Evolutionary conservation across 129 eudicot species (phyloP), one percentile per base, ranked within the genome.

Genomic region (Lactuca saligna): DNA sequence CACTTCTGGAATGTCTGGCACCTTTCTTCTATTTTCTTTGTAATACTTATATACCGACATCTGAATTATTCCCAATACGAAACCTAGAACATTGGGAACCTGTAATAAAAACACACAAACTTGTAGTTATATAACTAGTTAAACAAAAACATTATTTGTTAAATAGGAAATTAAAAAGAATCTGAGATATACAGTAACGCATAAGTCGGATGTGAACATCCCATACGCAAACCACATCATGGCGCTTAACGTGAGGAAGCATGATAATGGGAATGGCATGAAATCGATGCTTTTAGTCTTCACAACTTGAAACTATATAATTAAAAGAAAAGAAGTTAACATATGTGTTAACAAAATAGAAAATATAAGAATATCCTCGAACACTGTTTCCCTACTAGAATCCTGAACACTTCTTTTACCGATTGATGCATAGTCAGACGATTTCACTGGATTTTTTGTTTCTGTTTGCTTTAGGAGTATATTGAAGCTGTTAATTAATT

Each of bases 261-360:
- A 83, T n/a, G 98, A 89, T 75, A 93, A 62, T 2, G 84, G 33
- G 55, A 93, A 80, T 25, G 97, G 95, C 98, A 93, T 86, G 92
- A 82, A 93, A 53, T 87, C 88, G 3, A 84, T 83, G 33, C 92
- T 87, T 48, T 73, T 78, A 0, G 98, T 86, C 69, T 86, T 80
- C 8, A 87, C 80, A 15, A 89, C 98, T 68, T 81, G 77, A 41
- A 80, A 77, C 98, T 93, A 81, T 57, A 31, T 29, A 15, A 60
- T 58, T 17, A 58, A 35, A 13, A 32, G 8, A 15, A 42, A 71
- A 38, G 29, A 25, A 80, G 10, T n/a, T 0, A 0, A 31, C 38
- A 35, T 35, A 44, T 44, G 0, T 3, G 50, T 44, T 44, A 44
- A 44, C 13, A 44, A 39, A 39, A 7, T 39, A 39, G 38, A 31